Conservation (phyloP, 2,329 filamentous ascomycete genomes). For the Volutella citrinella region DNA sequence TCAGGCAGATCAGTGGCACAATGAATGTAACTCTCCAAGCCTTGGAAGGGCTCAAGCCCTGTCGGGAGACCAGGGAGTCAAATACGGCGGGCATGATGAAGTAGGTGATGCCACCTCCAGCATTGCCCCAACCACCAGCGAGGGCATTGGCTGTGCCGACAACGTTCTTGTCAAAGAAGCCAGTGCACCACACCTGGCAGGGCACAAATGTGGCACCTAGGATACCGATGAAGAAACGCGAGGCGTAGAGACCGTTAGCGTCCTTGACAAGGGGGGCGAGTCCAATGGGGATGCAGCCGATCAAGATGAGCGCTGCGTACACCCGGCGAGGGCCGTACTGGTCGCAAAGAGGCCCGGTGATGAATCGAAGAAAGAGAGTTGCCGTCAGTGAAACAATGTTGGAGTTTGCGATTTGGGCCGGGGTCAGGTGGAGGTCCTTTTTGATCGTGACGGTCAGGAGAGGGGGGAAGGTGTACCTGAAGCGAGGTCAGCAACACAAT, state of each 20-base stretch:
- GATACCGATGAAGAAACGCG: slow-evolving; percentile 79
- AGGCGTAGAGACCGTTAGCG: slow-evolving; percentile 59
- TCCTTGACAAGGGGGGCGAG: slow-evolving; percentile 74
- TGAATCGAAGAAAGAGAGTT: slow-evolving; percentile 69
- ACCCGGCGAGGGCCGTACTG: slow-evolving; percentile 76
- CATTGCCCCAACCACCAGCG: slow-evolving; percentile 81
- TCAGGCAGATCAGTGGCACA: slow-evolving; percentile 76
- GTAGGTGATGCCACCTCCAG: slow-evolving; percentile 87
- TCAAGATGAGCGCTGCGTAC: slow-evolving; percentile 73
- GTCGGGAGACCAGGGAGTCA: slow-evolving; percentile 64
- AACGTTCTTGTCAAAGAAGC: slow-evolving; percentile 90
- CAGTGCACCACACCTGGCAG: slow-evolving; percentile 90
- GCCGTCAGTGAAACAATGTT: slow-evolving; percentile 78
- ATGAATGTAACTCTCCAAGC: slow-evolving; percentile 86
- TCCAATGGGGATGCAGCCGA: slow-evolving; percentile 77
- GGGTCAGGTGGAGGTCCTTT: slow-evolving; percentile 69
- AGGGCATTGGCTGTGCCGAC: slow-evolving; percentile 86
- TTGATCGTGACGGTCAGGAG: slow-evolving; percentile 76
- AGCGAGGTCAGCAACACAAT: slow-evolving; percentile 12
- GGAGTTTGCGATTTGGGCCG: slow-evolving; percentile 76
- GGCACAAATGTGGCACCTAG: slow-evolving; percentile 77
- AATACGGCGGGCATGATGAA: slow-evolving; percentile 91
- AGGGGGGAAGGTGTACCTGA: slow-evolving; percentile 78
- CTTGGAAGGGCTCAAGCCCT: slow-evolving; percentile 60
- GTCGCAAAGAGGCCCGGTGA: slow-evolving; percentile 84